These are phyloP conservation scores for Kwoniella sp. DNA, from an alignment of 768 basidiomycete genomes.

Conservation along the genomic window DNA sequence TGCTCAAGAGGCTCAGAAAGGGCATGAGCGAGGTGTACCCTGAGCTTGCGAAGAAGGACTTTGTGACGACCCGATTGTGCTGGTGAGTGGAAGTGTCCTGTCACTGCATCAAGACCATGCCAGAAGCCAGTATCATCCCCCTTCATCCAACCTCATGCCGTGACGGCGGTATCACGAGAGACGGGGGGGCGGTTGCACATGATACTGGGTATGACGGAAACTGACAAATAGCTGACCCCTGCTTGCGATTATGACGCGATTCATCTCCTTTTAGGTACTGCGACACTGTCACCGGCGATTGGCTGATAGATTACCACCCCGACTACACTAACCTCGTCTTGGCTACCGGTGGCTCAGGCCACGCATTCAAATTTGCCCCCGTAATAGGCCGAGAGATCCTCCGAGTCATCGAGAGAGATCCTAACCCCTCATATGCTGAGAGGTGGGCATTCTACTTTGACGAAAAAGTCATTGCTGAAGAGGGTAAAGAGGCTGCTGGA, in stretches of 20 bases:
- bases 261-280: conserved; percentile 68
- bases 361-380: conserved; percentile 72
- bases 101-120: background rate
- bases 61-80: conserved; percentile 75
- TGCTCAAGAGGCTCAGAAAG: conserved; percentile 63
- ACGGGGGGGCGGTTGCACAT: no score
- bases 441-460: conserved; percentile 66
- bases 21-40: conserved; percentile 70
- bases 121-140: no score
- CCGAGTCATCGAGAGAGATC: conserved; percentile 68
- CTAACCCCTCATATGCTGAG: conserved; percentile 61
- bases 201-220: background rate
- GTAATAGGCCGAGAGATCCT: conserved; percentile 76
- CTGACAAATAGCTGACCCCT: no score
- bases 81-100: conserved; percentile 63
- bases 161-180: no score
- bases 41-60: conserved; percentile 71
- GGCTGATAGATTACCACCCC: conserved; percentile 79
- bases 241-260: background rate
- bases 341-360: conserved; percentile 79
- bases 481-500: conserved; percentile 7
- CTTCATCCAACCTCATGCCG: no score
- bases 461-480: conserved; percentile 1
- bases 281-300: conserved; percentile 81
- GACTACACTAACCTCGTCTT: conserved; percentile 64